Percentiles rank a stretch among this genome's conserved stretches.
Evolutionary conservation across 1,139 yeast species (phyloP).

Genomic region (Debaryomyces nepalensis): DNA sequence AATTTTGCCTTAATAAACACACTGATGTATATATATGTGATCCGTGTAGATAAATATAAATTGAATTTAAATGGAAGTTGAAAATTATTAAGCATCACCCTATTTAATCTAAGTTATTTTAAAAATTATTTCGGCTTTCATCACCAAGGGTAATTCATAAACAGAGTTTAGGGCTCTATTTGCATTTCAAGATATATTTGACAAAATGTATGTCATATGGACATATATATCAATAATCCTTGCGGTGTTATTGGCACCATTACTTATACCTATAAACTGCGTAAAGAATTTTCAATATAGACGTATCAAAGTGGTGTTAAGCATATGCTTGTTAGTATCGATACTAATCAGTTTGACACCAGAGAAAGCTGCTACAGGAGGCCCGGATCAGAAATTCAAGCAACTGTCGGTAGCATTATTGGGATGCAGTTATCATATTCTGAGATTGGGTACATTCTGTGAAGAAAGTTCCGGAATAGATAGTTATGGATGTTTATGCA

Average conservation of each 20-base stretch:
- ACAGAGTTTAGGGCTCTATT: not conserved
- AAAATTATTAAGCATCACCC: no score
- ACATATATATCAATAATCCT: conserved; percentile 24
- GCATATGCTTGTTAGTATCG: conserved; percentile 25
- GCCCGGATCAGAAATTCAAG: conserved; percentile 41
- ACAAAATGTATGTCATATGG: conserved; percentile 26
- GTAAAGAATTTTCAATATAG: conserved; percentile 18
- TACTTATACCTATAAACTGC: conserved; percentile 22
- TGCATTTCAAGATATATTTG: not conserved
- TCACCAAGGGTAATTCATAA: no score
- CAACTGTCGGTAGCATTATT: conserved; percentile 34
- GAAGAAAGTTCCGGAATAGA: conserved; percentile 15
- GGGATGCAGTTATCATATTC: conserved; percentile 37
- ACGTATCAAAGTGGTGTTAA: conserved; percentile 19
- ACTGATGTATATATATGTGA: not conserved
- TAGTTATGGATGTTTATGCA: conserved; percentile 32
- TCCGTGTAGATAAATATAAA: not conserved
- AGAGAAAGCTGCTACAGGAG: conserved; percentile 35
- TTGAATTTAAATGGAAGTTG: no score
- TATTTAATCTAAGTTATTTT: no score
- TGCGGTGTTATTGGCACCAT: conserved; percentile 24
- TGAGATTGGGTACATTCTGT: conserved; percentile 32
- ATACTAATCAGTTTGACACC: conserved; percentile 36
- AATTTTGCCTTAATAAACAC: not conserved
- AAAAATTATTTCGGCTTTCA: no score